These are phyloP conservation scores for Phytophthora citricola DNA, from an alignment of 352 stramenopile genomes.

Conservation along the genomic window DNA sequence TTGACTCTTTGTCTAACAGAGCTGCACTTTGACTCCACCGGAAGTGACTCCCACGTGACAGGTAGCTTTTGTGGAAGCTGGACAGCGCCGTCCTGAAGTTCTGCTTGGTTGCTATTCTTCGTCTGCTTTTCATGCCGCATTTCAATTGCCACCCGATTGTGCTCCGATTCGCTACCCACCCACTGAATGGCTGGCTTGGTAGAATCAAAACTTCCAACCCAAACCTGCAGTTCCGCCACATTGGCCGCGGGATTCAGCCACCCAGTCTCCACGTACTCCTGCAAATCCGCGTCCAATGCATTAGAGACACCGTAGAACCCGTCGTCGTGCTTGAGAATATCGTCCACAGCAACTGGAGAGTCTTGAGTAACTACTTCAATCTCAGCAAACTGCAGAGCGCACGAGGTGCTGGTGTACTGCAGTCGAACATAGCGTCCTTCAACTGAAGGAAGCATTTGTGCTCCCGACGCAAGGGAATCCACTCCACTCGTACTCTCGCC, in stretches of 20 bases:
- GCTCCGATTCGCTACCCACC: constrained; percentile 24
- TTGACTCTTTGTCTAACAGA: constrained; percentile 61
- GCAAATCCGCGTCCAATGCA: constrained; percentile 43
- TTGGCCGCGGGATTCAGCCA: constrained; percentile 61
- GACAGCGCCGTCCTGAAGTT: background rate
- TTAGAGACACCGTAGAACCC: constrained; percentile 67
- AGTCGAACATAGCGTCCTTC: constrained; percentile 65
- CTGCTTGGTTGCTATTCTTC: constrained; percentile 6
- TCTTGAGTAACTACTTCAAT: constrained; percentile 59
- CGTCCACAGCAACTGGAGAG: background rate
- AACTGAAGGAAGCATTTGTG: constrained; percentile 7
- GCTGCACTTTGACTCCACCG: constrained; percentile 42
- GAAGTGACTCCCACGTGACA: constrained; percentile 32
- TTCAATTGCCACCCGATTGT: constrained; percentile 30
- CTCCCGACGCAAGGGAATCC: background rate
- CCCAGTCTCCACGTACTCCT: constrained; percentile 60
- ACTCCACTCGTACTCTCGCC: constrained; percentile 2
- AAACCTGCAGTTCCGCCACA: constrained; percentile 55
- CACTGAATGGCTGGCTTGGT: constrained; percentile 65
- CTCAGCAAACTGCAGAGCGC: constrained; percentile 70
- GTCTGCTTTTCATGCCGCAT: constrained; percentile 38
- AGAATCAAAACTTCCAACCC: constrained; percentile 70
- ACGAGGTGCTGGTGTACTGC: constrained; percentile 50
- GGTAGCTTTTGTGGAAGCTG: constrained; percentile 8
- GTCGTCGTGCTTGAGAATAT: constrained; percentile 39